phyloP scores from a whole-genome alignment of 2,329 filamentous ascomycete genomes.

The Thielaviopsis populi region DNA sequence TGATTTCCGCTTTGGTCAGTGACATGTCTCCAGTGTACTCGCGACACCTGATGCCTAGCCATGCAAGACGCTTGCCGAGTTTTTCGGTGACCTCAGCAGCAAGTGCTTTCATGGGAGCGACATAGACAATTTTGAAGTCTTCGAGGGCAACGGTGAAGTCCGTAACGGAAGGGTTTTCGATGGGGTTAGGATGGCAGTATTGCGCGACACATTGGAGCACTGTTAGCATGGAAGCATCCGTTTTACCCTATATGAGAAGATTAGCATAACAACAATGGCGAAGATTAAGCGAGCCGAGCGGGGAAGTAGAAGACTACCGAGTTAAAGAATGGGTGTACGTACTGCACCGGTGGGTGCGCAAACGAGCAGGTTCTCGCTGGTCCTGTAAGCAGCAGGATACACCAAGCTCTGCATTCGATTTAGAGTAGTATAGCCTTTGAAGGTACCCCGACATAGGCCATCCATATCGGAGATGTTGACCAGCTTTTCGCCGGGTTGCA shows the following conservation, averaged over 20 bases:
- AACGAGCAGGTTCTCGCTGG: slow-evolving; percentile 96
- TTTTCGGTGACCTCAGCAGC: slow-evolving; percentile 95
- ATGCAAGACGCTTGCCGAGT: slow-evolving; percentile 75
- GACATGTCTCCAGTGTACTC: slow-evolving; percentile 99
- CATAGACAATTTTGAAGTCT: slow-evolving; percentile 97
- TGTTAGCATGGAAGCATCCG: slow-evolving; percentile 92
- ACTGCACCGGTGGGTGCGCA: slow-evolving; percentile 89
- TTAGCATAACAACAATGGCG: not conserved
- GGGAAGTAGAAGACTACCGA: too few species aligned
- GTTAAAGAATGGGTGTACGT: slow-evolving; percentile 23
- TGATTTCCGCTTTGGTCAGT: slow-evolving; percentile 87
- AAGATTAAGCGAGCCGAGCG: not conserved
- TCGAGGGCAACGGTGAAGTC: slow-evolving; percentile 73
- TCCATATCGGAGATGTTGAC: slow-evolving; percentile 72
- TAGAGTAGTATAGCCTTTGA: slow-evolving; percentile 80
- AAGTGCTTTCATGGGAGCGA: slow-evolving; percentile 96
- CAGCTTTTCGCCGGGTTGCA: slow-evolving; percentile 59
- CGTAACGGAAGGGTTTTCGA: slow-evolving; percentile 54
- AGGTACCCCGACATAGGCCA: slow-evolving; percentile 76
- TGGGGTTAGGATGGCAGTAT: slow-evolving; percentile 65
- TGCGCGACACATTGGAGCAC: slow-evolving; percentile 82
- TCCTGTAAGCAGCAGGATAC: slow-evolving; percentile 88
- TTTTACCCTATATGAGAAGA: slow-evolving; percentile 55
- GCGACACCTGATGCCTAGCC: slow-evolving; percentile 82
- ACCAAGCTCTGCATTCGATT: slow-evolving; percentile 98